A percentile compares a stretch with the other conserved stretches of the same genome.
Evolutionary conservation across 1,139 yeast species (phyloP).

Genomic region (Saccharomycopsis hybrid): DNA sequence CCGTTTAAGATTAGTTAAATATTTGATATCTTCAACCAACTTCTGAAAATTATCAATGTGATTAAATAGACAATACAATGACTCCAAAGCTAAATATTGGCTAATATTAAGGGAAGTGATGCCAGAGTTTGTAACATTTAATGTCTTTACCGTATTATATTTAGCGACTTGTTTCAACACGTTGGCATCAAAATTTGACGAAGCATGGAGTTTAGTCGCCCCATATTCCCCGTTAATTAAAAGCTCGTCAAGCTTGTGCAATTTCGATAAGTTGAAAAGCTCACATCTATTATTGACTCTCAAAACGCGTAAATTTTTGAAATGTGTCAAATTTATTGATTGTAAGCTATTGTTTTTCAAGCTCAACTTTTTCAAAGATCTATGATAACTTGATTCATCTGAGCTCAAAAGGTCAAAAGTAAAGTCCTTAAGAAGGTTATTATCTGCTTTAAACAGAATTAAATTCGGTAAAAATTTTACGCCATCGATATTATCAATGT

Average conservation of each 20-base stretch:
- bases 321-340: conserved; percentile 31
- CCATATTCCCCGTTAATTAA: conserved; percentile 37
- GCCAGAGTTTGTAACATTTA: conserved; percentile 41
- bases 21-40: conserved; percentile 32
- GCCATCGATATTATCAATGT: conserved; percentile 32
- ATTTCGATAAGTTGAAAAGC: conserved; percentile 28
- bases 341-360: conserved; percentile 37
- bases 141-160: conserved; percentile 36
- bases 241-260: conserved; percentile 33
- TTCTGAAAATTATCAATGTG: conserved; percentile 33
- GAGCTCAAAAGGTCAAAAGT: conserved; percentile 9
- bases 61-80: conserved; percentile 43
- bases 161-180: conserved; percentile 22
- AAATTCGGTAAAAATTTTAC: conserved; percentile 35
- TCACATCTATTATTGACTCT: conserved; percentile 40
- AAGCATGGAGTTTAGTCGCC: neutral
- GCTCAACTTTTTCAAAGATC: conserved; percentile 37
- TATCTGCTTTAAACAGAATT: conserved; percentile 38
- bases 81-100: conserved; percentile 39
- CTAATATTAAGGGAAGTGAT: conserved; percentile 30
- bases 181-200: neutral
- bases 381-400: conserved; percentile 23
- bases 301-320: conserved; percentile 39
- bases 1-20: conserved; percentile 33
- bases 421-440: conserved; percentile 34